These are phyloP conservation scores for Hymenoscyphus scutula DNA, from an alignment of 2,329 filamentous ascomycete genomes.

Conservation along the genomic window DNA sequence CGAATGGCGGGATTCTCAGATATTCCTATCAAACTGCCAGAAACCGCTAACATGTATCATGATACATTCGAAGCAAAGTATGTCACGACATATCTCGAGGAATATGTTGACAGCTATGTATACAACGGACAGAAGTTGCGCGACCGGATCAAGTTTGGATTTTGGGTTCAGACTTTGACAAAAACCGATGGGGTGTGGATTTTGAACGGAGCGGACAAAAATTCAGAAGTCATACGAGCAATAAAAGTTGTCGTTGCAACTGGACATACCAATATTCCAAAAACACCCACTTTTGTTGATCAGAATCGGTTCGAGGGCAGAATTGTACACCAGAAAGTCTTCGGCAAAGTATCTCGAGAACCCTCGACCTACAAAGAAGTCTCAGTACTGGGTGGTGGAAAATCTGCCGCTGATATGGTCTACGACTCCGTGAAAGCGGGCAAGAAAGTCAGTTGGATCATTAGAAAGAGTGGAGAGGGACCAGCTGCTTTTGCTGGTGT, in stretches of 20 bases:
- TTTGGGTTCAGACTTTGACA: not conserved
- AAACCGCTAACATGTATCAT: not conserved
- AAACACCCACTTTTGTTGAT: conserved; percentile 33
- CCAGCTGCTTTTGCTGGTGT: not conserved
- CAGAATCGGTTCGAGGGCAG: not conserved
- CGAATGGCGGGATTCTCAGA: conserved; percentile 6
- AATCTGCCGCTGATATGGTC: conserved; percentile 41
- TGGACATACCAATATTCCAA: conserved; percentile 19
- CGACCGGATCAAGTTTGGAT: not conserved
- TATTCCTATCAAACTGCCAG: not conserved
- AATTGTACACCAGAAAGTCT: conserved; percentile 37
- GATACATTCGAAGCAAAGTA: conserved; percentile 3
- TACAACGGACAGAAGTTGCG: not conserved
- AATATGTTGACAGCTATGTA: not conserved
- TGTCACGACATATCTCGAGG: conserved; percentile 4
- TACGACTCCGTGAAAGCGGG: conserved; percentile 37
- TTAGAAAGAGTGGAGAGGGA: not conserved
- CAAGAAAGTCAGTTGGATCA: conserved; percentile 38
- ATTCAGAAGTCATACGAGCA: not conserved
- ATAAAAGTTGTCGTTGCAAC: not conserved
- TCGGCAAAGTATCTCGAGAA: conserved; percentile 27
- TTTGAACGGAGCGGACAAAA: not conserved
- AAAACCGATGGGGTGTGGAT: not conserved
- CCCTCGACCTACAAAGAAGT: conserved; percentile 14
- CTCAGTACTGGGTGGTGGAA: conserved; percentile 38